phyloP scores from a whole-genome alignment of 2,329 filamentous ascomycete genomes.

The Trichoderma hamatum region DNA sequence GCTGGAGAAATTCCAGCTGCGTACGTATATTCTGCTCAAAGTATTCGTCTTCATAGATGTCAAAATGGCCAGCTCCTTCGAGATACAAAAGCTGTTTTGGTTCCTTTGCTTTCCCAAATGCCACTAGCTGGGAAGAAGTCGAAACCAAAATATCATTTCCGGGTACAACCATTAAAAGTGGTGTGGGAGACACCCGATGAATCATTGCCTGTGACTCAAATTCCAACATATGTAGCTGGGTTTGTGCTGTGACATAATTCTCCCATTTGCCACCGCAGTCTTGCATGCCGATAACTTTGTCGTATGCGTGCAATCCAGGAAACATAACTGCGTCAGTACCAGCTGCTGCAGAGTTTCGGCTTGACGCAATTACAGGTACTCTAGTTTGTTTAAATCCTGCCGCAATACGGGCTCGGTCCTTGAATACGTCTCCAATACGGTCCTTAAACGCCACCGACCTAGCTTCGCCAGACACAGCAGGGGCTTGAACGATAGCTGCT shows the following conservation, averaged over 20 bases:
- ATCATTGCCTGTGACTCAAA: neutral
- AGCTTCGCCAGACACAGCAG: neutral
- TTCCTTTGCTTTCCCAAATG: neutral
- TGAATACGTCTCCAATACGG: too few species aligned
- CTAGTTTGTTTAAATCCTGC: neutral
- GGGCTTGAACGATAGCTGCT: neutral
- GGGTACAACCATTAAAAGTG: neutral
- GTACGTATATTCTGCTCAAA: too few species aligned
- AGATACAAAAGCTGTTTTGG: neutral
- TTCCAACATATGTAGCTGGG: neutral
- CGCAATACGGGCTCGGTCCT: neutral
- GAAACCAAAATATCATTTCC: neutral
- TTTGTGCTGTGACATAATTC: neutral
- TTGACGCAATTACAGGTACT: neutral
- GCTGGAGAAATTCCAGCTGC: too few species aligned
- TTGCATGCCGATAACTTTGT: neutral
- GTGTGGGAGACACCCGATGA: neutral
- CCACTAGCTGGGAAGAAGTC: neutral
- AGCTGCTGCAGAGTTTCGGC: neutral
- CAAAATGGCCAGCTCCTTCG: neutral
- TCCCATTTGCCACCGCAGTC: neutral
- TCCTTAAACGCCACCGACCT: too few species aligned
- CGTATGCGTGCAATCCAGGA: neutral
- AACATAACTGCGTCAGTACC: neutral
- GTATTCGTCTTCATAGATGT: neutral